Evolutionary conservation across 768 basidiomycete species (phyloP).

Genomic region (Boletus barrowsii): DNA sequence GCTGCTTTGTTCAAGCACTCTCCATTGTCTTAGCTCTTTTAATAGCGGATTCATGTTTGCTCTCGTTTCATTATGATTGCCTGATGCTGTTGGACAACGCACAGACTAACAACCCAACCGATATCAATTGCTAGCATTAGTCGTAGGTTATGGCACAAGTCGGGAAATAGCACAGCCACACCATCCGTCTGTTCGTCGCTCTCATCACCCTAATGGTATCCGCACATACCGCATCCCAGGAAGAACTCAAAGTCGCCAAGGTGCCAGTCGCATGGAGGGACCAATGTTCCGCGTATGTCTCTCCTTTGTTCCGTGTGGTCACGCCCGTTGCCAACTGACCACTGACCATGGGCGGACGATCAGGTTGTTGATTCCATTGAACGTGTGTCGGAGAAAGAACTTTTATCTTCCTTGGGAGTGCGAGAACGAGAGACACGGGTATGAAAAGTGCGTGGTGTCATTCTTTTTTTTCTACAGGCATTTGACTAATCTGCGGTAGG

Average conservation of each 20-base stretch:
- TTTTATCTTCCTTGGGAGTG: slow-evolving; percentile 91
- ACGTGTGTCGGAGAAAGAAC: slow-evolving; percentile 77
- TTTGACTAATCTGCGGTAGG: slow-evolving; percentile 38
- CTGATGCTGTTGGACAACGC: slow-evolving; percentile 19
- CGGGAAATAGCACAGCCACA: slow-evolving; percentile 20
- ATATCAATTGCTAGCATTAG: too few relatives aligned
- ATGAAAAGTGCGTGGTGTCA: slow-evolving; percentile 66
- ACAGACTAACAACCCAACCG: background rate
- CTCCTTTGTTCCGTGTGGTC: background rate
- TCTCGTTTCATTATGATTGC: slow-evolving; percentile 20
- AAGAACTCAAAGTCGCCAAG: slow-evolving; percentile 69
- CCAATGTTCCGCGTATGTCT: slow-evolving; percentile 82
- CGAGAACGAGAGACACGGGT: slow-evolving; percentile 79
- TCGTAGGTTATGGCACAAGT: background rate
- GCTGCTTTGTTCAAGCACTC: slow-evolving; percentile 7
- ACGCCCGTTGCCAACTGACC: background rate
- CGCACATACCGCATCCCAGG: slow-evolving; percentile 77
- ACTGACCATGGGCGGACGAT: background rate
- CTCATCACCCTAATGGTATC: slow-evolving; percentile 52
- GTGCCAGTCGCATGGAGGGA: slow-evolving; percentile 87
- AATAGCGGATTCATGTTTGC: slow-evolving; percentile 22
- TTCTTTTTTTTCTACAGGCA: background rate
- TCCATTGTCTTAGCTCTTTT: slow-evolving; percentile 13
- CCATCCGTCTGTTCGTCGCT: background rate
- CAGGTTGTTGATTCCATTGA: slow-evolving; percentile 84